Percentiles rank a stretch among this genome's conserved stretches.
Conservation (phyloP, 2,329 filamentous ascomycete species). For the Talaromyces sp. region DNA sequence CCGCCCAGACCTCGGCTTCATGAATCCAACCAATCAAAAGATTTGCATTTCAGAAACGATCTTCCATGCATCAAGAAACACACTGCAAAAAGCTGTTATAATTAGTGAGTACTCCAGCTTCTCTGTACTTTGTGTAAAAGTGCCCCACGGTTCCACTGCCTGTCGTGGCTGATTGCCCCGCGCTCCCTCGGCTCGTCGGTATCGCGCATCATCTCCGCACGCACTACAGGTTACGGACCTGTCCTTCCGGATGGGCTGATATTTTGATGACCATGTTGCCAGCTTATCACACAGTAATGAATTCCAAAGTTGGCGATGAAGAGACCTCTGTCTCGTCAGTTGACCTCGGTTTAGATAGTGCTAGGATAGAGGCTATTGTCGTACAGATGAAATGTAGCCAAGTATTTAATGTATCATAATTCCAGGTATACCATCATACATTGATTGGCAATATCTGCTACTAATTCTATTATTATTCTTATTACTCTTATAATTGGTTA, state of each 20-base stretch:
- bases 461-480: background rate
- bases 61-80: background rate
- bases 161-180: background rate
- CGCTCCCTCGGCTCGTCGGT: background rate
- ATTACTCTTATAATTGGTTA: too few species aligned
- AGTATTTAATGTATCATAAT: background rate
- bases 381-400: background rate
- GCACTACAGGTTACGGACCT: background rate
- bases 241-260: background rate
- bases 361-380: background rate
- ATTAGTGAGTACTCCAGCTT: background rate
- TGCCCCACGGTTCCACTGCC: background rate
- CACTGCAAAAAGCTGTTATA: background rate
- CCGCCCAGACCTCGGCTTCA: background rate
- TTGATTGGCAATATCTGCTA: background rate
- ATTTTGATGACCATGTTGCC: background rate
- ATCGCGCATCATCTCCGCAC: background rate
- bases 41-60: background rate
- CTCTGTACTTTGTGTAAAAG: background rate
- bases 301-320: background rate
- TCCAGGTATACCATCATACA: background rate
- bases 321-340: background rate
- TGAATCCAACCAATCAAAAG: background rate
- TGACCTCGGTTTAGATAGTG: background rate
- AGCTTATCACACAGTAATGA: background rate